phyloP scores from a whole-genome alignment of 805 yeast species.

The Ogataea pini region DNA sequence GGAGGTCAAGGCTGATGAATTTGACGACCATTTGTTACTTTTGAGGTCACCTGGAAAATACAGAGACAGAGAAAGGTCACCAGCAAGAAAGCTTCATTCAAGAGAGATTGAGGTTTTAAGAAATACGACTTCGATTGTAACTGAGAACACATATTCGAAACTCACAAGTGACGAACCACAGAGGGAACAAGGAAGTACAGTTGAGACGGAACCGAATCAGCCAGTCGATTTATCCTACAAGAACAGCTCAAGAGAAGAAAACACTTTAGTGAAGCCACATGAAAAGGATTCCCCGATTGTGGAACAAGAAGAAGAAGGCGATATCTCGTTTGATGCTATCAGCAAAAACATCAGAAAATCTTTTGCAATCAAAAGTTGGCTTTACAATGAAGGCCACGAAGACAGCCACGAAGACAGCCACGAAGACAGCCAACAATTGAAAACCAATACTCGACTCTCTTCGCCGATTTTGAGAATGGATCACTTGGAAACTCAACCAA shows the following conservation, averaged over 20 bases:
- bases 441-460: neutral
- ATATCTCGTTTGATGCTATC: conserved; percentile 34
- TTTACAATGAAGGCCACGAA: conserved; percentile 12
- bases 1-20: neutral
- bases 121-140: conserved; percentile 19
- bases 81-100: conserved; percentile 18
- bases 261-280: neutral
- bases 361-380: conserved; percentile 26
- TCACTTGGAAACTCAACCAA: neutral
- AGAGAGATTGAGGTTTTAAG: conserved; percentile 22
- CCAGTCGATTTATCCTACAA: too few relatives aligned
- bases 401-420: neutral
- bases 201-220: neutral
- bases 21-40: conserved; percentile 17
- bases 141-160: conserved; percentile 1
- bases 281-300: neutral
- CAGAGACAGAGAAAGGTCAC: conserved; percentile 20
- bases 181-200: neutral
- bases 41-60: conserved; percentile 29
- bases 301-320: conserved; percentile 11
- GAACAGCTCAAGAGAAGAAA: too few relatives aligned
- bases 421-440: neutral
- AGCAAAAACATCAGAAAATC: conserved; percentile 35
- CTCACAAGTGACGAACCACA: neutral
- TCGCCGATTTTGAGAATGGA: neutral